Base-by-base conservation (phyloP, 2,329 filamentous ascomycete species). In the Fusarium falciforme region DNA sequence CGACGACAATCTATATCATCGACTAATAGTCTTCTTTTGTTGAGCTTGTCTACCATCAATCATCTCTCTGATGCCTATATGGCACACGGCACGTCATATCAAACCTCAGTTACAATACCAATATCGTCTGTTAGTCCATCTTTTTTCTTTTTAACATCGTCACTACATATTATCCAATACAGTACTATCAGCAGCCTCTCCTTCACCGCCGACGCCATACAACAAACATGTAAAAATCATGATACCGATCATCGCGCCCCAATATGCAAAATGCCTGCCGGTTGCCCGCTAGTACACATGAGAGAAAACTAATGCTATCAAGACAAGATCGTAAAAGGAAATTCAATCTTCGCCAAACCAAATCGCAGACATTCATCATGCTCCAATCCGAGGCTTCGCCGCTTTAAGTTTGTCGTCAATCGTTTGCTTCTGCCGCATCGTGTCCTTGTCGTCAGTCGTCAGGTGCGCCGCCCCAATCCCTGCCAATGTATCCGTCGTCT, bases 361-460 rank as follows among this genome's bases (percentile, higher is more conserved):
- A 61, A 40, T 61, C 60, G 58, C 77, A 65, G 70, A 66, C 62
- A 65, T 61, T 76, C 63, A 55, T 76, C 70, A 57, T 71, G 40
- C 36, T 64, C 52, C 66, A 55, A 54, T 61, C 36, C 36, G 54
- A 64, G 49, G n/a, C 36, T 70, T 61, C 52, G 60, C 38, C 58
- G 42, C 63, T 20, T 61, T 69, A 60, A 70, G 65, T 60, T 70
- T 63, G 27, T 78, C 70, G 59, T 78, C 70, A 68, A 71, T 77
- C 69, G 55, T 70, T 35, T 66, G 55, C 52, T 67, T 74, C 47
- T 65, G 55, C 68, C 74, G 66, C 67, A 36, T 72, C 58, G 42
- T 55, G 61, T 77, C 64, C 35, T 65, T 63, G 47, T 76, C 72
- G 59, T 70, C 49, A 73, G 68, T 73, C 47, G 54, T 73, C 54